phyloP scores from a whole-genome alignment of 768 basidiomycete genomes.

The Panus rudis region DNA sequence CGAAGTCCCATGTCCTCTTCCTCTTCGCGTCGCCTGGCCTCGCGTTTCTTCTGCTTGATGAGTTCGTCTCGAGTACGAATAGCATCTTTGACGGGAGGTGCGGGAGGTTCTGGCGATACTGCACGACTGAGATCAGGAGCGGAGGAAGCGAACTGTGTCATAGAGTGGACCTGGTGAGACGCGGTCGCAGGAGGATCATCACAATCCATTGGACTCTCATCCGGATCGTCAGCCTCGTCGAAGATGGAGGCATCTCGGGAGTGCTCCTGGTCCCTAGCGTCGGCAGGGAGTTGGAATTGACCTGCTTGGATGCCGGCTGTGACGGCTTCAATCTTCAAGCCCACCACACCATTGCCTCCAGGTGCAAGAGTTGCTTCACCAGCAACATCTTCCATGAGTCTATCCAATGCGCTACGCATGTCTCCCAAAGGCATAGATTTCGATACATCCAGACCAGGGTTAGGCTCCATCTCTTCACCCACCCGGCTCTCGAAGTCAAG shows the following conservation, averaged over 20 bases:
- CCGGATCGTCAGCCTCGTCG: constrained; percentile 5
- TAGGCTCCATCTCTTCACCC: no score
- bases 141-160: neutral
- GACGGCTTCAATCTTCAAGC: constrained; percentile 22
- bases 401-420: constrained; percentile 33
- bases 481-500: constrained; percentile 19
- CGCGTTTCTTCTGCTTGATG: constrained; percentile 63
- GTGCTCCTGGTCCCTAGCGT: constrained; percentile 15
- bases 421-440: constrained; percentile 20
- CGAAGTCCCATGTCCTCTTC: constrained; percentile 24
- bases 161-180: no score
- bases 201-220: constrained; percentile 5
- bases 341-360: constrained; percentile 9
- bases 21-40: constrained; percentile 49
- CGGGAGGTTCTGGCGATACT: neutral
- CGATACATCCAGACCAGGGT: constrained; percentile 10
- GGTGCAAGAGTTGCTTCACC: constrained; percentile 12
- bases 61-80: constrained; percentile 59
- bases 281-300: constrained; percentile 25
- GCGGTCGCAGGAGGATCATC: neutral
- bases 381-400: constrained; percentile 30
- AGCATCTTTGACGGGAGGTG: constrained; percentile 54
- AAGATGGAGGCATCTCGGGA: constrained; percentile 15
- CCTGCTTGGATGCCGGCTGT: constrained; percentile 28
- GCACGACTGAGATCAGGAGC: neutral